Evolutionary conservation across 2,329 filamentous ascomycete genomes (phyloP).

Genomic region (Neopestalotiopsis sp.): DNA sequence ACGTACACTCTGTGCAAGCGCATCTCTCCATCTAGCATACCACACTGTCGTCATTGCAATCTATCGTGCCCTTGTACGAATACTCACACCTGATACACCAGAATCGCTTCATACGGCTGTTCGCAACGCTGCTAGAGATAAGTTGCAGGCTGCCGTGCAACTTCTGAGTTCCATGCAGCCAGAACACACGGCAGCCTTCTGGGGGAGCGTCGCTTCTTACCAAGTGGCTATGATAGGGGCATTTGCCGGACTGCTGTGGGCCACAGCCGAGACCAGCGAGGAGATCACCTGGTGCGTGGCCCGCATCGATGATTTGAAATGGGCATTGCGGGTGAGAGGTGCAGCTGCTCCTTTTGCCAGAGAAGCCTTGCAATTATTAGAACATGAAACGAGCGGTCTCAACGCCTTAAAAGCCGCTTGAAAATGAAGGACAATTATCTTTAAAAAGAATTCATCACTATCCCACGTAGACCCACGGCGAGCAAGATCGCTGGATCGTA

Average conservation of each 20-base stretch:
- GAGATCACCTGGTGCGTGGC: neutral
- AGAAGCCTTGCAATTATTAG: neutral
- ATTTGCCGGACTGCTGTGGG: neutral
- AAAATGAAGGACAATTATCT: neutral
- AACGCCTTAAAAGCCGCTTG: neutral
- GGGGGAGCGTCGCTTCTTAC: neutral
- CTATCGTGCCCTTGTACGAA: slow-evolving; percentile 54
- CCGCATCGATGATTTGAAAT: neutral
- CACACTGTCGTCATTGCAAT: slow-evolving; percentile 57
- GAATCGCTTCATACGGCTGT: slow-evolving; percentile 25
- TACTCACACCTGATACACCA: slow-evolving; percentile 41
- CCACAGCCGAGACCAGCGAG: neutral
- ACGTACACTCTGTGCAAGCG: slow-evolving; percentile 38
- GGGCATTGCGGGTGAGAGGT: neutral
- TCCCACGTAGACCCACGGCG: no score
- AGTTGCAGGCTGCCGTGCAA: slow-evolving; percentile 30
- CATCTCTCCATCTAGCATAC: slow-evolving; percentile 57
- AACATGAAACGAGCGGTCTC: neutral
- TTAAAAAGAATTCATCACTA: no score
- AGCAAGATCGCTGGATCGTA: no score
- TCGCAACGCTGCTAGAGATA: slow-evolving; percentile 44
- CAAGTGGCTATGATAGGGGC: neutral
- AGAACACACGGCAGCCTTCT: neutral
- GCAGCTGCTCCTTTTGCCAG: neutral
- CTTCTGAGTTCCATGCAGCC: neutral